Evolutionary conservation across 495 filamentous ascomycete species (phyloP).

Genomic region (Annulohypoxylon maeteangense): DNA sequence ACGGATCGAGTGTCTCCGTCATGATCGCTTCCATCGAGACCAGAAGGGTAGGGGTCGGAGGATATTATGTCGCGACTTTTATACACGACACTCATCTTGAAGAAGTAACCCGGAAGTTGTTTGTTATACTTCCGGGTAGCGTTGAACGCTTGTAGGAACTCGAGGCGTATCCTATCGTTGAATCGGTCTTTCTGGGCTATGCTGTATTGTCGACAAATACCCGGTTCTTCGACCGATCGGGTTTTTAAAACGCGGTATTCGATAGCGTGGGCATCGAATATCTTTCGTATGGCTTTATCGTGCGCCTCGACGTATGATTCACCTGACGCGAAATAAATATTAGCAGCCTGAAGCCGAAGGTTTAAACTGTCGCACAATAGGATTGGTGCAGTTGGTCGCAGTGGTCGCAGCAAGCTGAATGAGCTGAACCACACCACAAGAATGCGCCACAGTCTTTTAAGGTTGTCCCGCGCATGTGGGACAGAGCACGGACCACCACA

Average conservation of each 20-base stretch:
- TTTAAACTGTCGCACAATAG: not conserved
- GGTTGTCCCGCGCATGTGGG: not conserved
- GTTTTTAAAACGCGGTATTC: slow-evolving; percentile 17
- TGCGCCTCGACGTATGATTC: slow-evolving; percentile 17
- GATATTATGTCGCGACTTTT: slow-evolving; percentile 53
- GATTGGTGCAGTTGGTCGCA: not conserved
- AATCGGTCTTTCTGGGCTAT: slow-evolving; percentile 31
- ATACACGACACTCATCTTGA: slow-evolving; percentile 58
- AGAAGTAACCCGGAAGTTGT: slow-evolving; percentile 13
- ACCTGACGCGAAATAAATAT: slow-evolving; percentile 21
- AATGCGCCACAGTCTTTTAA: slow-evolving; percentile 8
- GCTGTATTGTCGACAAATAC: slow-evolving; percentile 38
- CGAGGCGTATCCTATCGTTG: slow-evolving; percentile 29
- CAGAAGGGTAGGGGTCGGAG: slow-evolving; percentile 51
- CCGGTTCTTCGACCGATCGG: not conserved
- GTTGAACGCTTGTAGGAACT: slow-evolving; percentile 40
- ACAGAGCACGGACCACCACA: not conserved
- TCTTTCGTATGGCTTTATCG: slow-evolving; percentile 22
- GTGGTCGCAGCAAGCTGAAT: not conserved
- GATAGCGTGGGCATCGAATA: slow-evolving; percentile 18
- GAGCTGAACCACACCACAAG: slow-evolving; percentile 22
- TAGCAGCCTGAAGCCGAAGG: slow-evolving; percentile 24
- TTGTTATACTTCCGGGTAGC: slow-evolving; percentile 32
- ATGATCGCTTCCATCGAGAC: slow-evolving; percentile 13
- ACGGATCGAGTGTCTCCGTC: slow-evolving; percentile 9